A percentile compares a stretch with the other conserved stretches of the same genome.
phyloP scores from a whole-genome alignment of 352 stramenopile genomes.

The Discostella stelligera region DNA sequence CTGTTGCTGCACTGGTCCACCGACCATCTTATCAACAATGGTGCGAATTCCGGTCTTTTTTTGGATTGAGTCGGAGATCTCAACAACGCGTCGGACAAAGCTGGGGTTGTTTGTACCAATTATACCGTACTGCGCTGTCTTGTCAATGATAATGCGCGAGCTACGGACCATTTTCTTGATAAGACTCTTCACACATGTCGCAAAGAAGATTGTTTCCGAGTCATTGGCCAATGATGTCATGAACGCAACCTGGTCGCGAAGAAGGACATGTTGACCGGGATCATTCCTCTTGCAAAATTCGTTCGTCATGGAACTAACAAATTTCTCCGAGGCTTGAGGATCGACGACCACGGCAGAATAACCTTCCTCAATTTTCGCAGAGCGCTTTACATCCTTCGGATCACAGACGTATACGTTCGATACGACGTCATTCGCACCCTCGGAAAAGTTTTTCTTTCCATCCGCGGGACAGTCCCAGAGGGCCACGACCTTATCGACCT shows the following conservation, averaged over 20 bases:
- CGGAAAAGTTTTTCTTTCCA: constrained; percentile 11
- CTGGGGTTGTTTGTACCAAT: constrained; percentile 30
- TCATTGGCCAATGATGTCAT: constrained; percentile 48
- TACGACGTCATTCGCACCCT: constrained; percentile 26
- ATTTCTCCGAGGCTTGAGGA: constrained; percentile 29
- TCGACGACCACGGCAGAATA: constrained; percentile 49
- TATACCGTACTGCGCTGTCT: constrained; percentile 38
- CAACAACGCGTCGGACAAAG: constrained; percentile 42
- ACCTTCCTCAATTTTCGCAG: constrained; percentile 47
- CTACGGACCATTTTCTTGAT: constrained; percentile 36
- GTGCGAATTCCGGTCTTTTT: constrained; percentile 46
- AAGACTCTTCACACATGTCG: constrained; percentile 26
- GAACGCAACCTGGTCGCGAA: constrained; percentile 39
- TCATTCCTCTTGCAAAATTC: constrained; percentile 42
- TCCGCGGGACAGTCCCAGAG: constrained; percentile 47
- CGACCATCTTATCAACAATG: constrained; percentile 47
- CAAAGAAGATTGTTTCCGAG: constrained; percentile 31
- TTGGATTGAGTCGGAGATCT: constrained; percentile 28
- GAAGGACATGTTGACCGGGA: constrained; percentile 25
- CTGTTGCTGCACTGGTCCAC: constrained; percentile 39
- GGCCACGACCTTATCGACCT: constrained; percentile 57
- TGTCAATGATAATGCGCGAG: constrained; percentile 43
- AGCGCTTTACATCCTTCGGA: constrained; percentile 27
- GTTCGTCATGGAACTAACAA: constrained; percentile 16
- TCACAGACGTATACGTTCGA: constrained; percentile 36